Conservation (phyloP, 352 stramenopile genomes). For the Phytophthora tubulina region DNA sequence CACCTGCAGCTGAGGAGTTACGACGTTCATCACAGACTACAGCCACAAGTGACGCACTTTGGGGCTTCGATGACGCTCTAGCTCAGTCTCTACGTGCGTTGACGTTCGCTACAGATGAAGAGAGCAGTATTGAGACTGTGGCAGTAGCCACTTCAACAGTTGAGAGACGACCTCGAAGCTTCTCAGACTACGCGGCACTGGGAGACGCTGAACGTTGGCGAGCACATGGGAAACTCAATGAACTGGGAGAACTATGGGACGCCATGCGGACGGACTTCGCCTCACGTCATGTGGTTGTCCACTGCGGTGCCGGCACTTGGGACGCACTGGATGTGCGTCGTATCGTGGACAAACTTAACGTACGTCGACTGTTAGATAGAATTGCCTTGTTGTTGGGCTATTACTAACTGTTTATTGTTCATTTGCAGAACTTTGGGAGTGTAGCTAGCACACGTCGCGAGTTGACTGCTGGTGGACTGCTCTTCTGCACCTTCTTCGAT, state of each 20-base stretch:
- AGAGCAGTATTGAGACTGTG: background rate
- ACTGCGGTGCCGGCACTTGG: slow-evolving; percentile 47
- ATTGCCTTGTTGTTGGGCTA: background rate
- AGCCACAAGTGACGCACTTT: slow-evolving; percentile 35
- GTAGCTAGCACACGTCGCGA: slow-evolving; percentile 61
- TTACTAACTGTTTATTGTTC: slow-evolving; percentile 41
- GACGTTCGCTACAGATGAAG: slow-evolving; percentile 40
- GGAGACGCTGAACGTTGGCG: slow-evolving; percentile 36
- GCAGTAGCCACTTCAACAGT: background rate
- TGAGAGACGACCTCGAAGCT: slow-evolving; percentile 61
- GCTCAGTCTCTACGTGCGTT: slow-evolving; percentile 62
- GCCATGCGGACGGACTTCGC: slow-evolving; percentile 65
- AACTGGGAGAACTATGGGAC: slow-evolving; percentile 57
- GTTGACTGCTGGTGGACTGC: slow-evolving; percentile 58
- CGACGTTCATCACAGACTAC: slow-evolving; percentile 15
- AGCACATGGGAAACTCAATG: slow-evolving; percentile 17
- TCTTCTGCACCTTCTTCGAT: slow-evolving; percentile 85
- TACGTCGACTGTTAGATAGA: slow-evolving; percentile 34
- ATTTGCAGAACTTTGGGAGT: slow-evolving; percentile 66
- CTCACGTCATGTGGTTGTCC: slow-evolving; percentile 76
- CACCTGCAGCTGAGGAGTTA: slow-evolving; percentile 29
- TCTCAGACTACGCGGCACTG: slow-evolving; percentile 73
- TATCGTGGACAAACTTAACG: slow-evolving; percentile 62
- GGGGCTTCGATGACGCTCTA: slow-evolving; percentile 47
- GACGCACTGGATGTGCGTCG: slow-evolving; percentile 50